Evolutionary conservation across 371 early-diverging fungal genomes (phyloP), one percentile per base, ranked within the genome.

Genomic region (Apophysomyces trapeziformis): DNA sequence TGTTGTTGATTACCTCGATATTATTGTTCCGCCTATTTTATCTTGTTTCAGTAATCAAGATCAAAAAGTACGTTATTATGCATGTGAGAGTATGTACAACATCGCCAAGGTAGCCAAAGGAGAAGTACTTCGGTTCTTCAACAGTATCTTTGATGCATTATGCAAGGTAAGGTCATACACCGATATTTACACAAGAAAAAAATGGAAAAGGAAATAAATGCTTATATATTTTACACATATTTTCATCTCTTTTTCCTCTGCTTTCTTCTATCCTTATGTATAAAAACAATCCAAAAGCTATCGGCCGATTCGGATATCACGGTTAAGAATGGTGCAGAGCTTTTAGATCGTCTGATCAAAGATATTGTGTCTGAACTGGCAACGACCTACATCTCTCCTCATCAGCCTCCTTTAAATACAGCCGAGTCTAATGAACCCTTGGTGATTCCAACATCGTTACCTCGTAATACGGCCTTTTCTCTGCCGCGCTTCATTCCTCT

Each of bases 81-180:
- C 96, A 4, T 95, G 96, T 67, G 98, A 98, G 76, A 86, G 89
- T 59, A 90, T 98, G 90, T 98, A 98, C 74, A 98, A 98, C 68
- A 95, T 98, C 57, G 91, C 92, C 37, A 98, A 98, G 65, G 95
- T 95, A 4, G 94, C 95, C 32, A 83, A 93, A 47, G 91, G 90
- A 3, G 87, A 89, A 57, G 87, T 95, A 7, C 73, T 96, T 43
- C 82, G 89, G 11, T 95, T 88, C 71, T 97, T 97, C 63, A 96
- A 96, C 72, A 95, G 95, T 46, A 86, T 96, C 4, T 95, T 96
- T 82, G 97, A 97, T 70, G 93, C 90, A 18, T 78, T 97, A 74
- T 88, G 92, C 68, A 92, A 94, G 79, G 95, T 95, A 72, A 72
- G 71, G 58, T 46, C 38, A 14, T 37, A 41, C 18, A 13, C 18